Conservation (phyloP, 495 filamentous ascomycete genomes). For the Talaromyces adpressus region DNA sequence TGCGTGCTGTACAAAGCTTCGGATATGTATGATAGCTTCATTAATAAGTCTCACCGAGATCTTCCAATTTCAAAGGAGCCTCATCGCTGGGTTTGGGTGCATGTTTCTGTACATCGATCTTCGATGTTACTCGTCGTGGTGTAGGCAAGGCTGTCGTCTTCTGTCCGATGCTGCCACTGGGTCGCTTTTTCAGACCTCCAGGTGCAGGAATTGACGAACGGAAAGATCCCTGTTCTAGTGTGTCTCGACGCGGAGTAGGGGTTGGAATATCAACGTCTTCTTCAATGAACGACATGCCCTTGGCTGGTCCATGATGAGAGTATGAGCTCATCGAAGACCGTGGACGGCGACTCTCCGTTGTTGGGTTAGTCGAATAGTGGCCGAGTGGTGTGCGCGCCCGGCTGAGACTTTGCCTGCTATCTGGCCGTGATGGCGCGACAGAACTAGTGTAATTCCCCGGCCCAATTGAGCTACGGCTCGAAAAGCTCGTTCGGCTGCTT, state of each 20-base stretch:
- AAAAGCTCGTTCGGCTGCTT: slow-evolving; percentile 38
- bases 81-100: slow-evolving; percentile 46
- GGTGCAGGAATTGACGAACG: slow-evolving; percentile 33
- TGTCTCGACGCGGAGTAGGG: slow-evolving; percentile 28
- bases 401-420: slow-evolving; percentile 63
- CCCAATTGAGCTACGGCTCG: slow-evolving; percentile 37
- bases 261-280: slow-evolving; percentile 34
- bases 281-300: slow-evolving; percentile 36
- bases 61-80: slow-evolving; percentile 44
- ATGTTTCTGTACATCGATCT: slow-evolving; percentile 38
- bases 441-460: slow-evolving; percentile 30
- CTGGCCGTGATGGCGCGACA: slow-evolving; percentile 36
- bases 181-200: slow-evolving; percentile 38
- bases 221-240: slow-evolving; percentile 14
- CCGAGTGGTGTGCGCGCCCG: slow-evolving; percentile 57
- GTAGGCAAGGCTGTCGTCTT: slow-evolving; percentile 36
- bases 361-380: slow-evolving; percentile 41
- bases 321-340: slow-evolving; percentile 37
- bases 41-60: slow-evolving; percentile 64
- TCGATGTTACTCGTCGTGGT: slow-evolving; percentile 40
- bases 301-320: slow-evolving; percentile 22
- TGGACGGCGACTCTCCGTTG: slow-evolving; percentile 38
- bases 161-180: slow-evolving; percentile 43
- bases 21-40: neutral
- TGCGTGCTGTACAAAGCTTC: neutral